Conservation (phyloP, 345 rosid species). For the Iberis pinnata region DNA sequence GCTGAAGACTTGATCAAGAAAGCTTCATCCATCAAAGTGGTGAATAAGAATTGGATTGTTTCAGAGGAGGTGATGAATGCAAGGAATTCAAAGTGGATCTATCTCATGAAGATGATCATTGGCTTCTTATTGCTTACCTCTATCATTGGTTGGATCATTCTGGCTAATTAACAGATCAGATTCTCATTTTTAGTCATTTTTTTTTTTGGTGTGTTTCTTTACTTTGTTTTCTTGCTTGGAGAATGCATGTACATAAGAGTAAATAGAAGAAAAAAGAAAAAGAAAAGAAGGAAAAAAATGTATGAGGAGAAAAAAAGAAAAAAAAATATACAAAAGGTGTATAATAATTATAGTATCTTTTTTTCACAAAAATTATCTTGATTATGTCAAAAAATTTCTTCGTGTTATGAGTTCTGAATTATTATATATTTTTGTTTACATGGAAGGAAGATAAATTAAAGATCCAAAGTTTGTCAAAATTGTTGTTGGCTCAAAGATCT, state of each 20-base stretch:
- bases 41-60: conserved; percentile 20
- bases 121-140: conserved; percentile 19
- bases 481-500: conserved; percentile 15
- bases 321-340: background rate
- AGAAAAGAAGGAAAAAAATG: background rate
- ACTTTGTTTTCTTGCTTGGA: conserved; percentile 10
- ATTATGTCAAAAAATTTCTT: too few relatives aligned
- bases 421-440: background rate
- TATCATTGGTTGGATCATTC: conserved; percentile 20
- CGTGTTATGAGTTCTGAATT: conserved; percentile 4
- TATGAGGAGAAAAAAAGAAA: background rate
- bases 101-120: conserved; percentile 22
- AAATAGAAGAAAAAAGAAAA: background rate
- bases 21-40: background rate
- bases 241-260: too few relatives aligned
- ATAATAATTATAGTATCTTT: background rate
- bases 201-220: background rate
- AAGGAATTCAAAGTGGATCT: conserved; percentile 9
- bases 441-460: background rate
- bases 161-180: conserved; percentile 1
- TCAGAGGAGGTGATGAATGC: conserved; percentile 1
- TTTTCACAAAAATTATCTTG: too few relatives aligned
- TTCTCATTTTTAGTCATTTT: background rate
- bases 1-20: conserved; percentile 15
- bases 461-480: conserved; percentile 9